Evolutionary conservation across 148 eudicot species (phyloP), one percentile per base, ranked within the genome.

Genomic region (Mesembryanthemum crystallinum): DNA sequence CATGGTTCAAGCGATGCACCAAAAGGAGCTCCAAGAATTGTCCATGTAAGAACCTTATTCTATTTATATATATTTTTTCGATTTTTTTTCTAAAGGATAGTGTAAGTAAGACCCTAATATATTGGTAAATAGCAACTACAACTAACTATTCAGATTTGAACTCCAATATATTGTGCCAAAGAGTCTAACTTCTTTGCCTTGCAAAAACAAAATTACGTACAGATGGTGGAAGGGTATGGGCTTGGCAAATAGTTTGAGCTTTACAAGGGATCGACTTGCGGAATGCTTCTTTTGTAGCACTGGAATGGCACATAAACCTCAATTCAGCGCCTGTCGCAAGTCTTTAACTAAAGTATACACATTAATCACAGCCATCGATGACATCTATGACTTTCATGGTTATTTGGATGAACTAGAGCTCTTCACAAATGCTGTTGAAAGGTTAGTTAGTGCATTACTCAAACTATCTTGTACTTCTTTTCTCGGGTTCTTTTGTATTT

Each of bases 371-470:
- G 28, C 37, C 17, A 65, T 85, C 8, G 87, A 85, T 70, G 87
- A 85, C 24, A 65, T 82, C 14, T 85, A 85, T 18, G 83, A 85
- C 24, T 20, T 67, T 32, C 73, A 79, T 54, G 81, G 85, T 9
- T 54, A 75, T 8, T 47, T 78, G n/a, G 81, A 82, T 5, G 87
- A 82, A 57, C 75, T 82, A 4, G 25, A 79, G 45, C 77, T 76
- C 8, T 85, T 85, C 51, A 85, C 85, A 3, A 57, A 33, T 0
- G 87, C 82, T 1, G 28, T 81, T n/a, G 75, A 81, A 42, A 81
- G 84, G 86, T 84, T 62, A 33, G 86, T 84, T 62, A 33, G 78
- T 20, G 1, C 28, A 45, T 45, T 45, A 45, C 1, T 11, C 14
- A n/a, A n/a, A n/a, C 49, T 45, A 8, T 7, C 0, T 45, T 8